Conservation (phyloP, 1,284 basidiomycete species). For the Kwoniella shivajii region DNA sequence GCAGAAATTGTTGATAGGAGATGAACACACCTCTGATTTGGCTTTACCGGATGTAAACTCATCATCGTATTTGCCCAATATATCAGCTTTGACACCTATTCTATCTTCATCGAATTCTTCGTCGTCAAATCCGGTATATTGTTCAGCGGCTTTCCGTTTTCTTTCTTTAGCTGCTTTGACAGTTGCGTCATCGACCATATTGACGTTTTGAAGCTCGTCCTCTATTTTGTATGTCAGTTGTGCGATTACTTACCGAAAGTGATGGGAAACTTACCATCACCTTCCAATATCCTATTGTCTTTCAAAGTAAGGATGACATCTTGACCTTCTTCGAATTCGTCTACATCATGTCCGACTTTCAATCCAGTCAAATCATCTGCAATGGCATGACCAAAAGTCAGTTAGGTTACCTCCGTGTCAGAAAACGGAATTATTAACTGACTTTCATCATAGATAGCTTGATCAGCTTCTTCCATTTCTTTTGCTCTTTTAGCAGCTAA, state of each 20-base stretch:
- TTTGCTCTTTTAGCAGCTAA: conserved; percentile 68
- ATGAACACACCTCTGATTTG: conserved; percentile 54
- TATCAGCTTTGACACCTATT: conserved; percentile 73
- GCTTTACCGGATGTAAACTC: conserved; percentile 62
- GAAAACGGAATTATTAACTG: conserved; percentile 43
- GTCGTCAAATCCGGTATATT: conserved; percentile 96
- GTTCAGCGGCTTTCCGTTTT: conserved; percentile 77
- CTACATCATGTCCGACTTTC: conserved; percentile 93
- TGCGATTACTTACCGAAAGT: not conserved
- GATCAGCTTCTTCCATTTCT: conserved; percentile 80
- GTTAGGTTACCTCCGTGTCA: conserved; percentile 1
- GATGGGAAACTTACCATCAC: conserved; percentile 68
- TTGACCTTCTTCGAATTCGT: conserved; percentile 87
- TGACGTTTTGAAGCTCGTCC: conserved; percentile 95
- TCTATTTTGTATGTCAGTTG: no score
- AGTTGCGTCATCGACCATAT: conserved; percentile 82
- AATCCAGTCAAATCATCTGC: conserved; percentile 77
- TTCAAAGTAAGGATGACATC: conserved; percentile 94
- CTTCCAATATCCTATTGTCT: conserved; percentile 89
- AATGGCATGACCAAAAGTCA: not conserved
- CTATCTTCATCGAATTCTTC: conserved; percentile 78
- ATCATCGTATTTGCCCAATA: conserved; percentile 94
- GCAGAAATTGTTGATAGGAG: not conserved
- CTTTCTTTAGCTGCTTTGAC: conserved; percentile 66
- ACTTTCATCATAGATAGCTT: conserved; percentile 79